phyloP scores from a whole-genome alignment of 2,329 filamentous ascomycete species.

The Nectriaceae sp. region DNA sequence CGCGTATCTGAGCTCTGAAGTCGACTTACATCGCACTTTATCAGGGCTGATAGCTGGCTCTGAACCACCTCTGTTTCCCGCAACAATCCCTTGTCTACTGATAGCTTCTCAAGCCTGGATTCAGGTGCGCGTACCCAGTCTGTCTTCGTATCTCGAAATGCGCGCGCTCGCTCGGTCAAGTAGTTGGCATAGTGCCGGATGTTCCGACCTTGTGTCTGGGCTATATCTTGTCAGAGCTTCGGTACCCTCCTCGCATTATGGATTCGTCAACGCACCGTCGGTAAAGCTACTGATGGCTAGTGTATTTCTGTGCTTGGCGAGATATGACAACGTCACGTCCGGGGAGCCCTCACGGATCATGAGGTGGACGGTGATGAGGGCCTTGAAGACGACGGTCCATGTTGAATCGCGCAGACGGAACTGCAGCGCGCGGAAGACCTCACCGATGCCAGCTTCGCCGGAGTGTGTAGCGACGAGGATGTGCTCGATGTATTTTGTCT shows the following conservation, averaged over 20 bases:
- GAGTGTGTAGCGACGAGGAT: constrained; percentile 94
- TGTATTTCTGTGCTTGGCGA: constrained; percentile 79
- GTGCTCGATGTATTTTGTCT: constrained; percentile 99
- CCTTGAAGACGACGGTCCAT: constrained; percentile 99
- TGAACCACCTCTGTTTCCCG: constrained; percentile 92
- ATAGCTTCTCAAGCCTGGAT: constrained; percentile 79
- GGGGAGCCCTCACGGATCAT: constrained; percentile 96
- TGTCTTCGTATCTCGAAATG: constrained; percentile 80
- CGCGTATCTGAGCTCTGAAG: not conserved
- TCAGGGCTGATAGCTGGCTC: constrained; percentile 78
- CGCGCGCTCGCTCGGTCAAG: constrained; percentile 76
- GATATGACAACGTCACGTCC: constrained; percentile 83
- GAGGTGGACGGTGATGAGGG: constrained; percentile 89
- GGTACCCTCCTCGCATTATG: not conserved
- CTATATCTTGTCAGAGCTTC: constrained; percentile 45
- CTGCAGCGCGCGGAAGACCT: constrained; percentile 92
- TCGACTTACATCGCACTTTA: constrained; percentile 81
- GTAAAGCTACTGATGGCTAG: constrained; percentile 89
- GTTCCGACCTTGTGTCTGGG: constrained; percentile 92
- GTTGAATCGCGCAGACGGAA: constrained; percentile 89
- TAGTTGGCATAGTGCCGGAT: constrained; percentile 92
- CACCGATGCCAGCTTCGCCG: constrained; percentile 90
- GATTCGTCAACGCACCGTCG: constrained; percentile 66
- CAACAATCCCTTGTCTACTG: constrained; percentile 88
- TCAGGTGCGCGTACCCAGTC: constrained; percentile 89